Percentiles rank a stretch among this genome's conserved stretches.
Evolutionary conservation across 345 rosid genomes (phyloP).

Genomic region (Pistacia vera): DNA sequence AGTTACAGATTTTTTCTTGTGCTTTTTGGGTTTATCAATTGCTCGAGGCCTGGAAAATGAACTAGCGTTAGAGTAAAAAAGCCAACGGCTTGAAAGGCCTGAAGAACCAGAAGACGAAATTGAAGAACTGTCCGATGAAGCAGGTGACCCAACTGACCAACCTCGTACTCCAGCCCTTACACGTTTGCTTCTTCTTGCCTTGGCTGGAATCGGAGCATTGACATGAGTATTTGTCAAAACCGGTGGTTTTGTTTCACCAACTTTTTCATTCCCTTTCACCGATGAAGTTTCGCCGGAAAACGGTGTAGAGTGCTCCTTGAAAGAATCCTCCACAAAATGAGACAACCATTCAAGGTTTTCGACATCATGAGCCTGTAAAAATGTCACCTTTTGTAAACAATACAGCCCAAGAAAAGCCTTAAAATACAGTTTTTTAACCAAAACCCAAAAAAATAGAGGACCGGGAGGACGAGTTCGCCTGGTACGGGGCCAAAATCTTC

Average conservation of each 20-base stretch:
- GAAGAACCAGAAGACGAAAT: conserved; percentile 44
- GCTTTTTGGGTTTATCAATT: conserved; percentile 37
- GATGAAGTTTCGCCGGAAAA: conserved; percentile 36
- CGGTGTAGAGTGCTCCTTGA: conserved; percentile 56
- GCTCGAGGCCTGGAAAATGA: conserved; percentile 22
- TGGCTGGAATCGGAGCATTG: conserved; percentile 61
- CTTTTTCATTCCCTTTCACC: conserved; percentile 32
- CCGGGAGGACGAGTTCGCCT: conserved; percentile 70
- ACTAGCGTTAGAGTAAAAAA: conserved; percentile 20
- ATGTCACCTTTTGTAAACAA: conserved; percentile 13
- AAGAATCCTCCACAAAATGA: conserved; percentile 81
- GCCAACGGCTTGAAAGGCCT: conserved; percentile 33
- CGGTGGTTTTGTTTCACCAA: conserved; percentile 27
- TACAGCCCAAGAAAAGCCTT: not conserved
- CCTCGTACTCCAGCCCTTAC: conserved; percentile 49
- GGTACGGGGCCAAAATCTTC: conserved; percentile 42
- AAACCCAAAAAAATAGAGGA: conserved; percentile 11
- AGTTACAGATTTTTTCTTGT: conserved; percentile 30
- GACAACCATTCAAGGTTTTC: conserved; percentile 87
- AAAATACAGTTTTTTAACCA: not conserved
- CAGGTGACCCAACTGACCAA: conserved; percentile 68
- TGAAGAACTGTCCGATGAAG: conserved; percentile 51
- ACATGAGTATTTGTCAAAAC: conserved; percentile 27
- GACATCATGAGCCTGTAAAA: conserved; percentile 67
- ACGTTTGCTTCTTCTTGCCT: conserved; percentile 88